Percentiles rank a stretch among this genome's conserved stretches.
Conservation (phyloP, 805 yeast species). For the Ogataea naganishii region DNA sequence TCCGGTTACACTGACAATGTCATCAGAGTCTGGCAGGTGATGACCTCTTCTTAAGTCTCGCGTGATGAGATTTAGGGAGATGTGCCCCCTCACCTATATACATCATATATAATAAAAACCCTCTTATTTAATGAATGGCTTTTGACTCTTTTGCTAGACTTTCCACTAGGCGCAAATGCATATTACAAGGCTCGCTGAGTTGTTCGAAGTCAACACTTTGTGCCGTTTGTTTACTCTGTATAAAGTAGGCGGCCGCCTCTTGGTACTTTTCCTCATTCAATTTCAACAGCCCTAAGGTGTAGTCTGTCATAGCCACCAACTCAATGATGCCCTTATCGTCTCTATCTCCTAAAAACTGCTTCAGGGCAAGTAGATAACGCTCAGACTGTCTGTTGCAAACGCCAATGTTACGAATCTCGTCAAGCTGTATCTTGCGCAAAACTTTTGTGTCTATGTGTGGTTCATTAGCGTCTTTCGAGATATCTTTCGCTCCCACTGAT, state of each 20-base stretch:
- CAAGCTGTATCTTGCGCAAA: too few relatives aligned
- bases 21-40: slow-evolving; percentile 99
- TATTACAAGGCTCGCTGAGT: not conserved
- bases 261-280: slow-evolving; percentile 49
- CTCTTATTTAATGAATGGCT: too few relatives aligned
- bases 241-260: too few relatives aligned
- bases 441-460: too few relatives aligned
- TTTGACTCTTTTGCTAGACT: not conserved
- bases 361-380: too few relatives aligned
- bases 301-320: slow-evolving; percentile 71
- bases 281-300: slow-evolving; percentile 75
- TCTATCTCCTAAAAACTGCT: not conserved
- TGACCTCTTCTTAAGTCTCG: slow-evolving; percentile 55
- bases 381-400: too few relatives aligned
- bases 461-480: too few relatives aligned
- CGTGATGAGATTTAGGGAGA: not conserved
- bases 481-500: too few relatives aligned
- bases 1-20: slow-evolving; percentile 99
- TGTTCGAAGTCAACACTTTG: too few relatives aligned
- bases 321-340: slow-evolving; percentile 36
- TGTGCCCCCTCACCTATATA: not conserved
- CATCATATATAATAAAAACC: not conserved
- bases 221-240: too few relatives aligned
- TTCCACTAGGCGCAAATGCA: not conserved
- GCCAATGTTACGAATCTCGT: too few relatives aligned